phyloP scores from a whole-genome alignment of 129 eudicot genomes.

The Arctium lappa region DNA sequence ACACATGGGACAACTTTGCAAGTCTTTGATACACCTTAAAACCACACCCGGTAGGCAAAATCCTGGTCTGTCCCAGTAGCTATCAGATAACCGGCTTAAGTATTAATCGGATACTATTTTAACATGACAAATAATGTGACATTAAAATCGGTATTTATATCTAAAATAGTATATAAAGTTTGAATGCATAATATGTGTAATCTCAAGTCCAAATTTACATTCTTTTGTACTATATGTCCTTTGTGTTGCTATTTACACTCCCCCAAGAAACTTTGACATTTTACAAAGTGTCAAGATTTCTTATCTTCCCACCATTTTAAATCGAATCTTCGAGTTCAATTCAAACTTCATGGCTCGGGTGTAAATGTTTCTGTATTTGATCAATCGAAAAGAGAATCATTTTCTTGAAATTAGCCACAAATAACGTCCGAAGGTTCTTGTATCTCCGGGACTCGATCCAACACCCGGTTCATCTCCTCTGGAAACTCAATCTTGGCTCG shows the following conservation, averaged over 20 bases:
- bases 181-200: not conserved
- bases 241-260: conserved; percentile 5
- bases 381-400: not conserved
- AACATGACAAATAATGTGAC: not conserved
- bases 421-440: conserved; percentile 34
- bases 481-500: conserved; percentile 77
- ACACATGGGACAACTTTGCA: too few relatives aligned
- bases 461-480: conserved; percentile 56
- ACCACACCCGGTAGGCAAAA: too few relatives aligned
- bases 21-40: too few relatives aligned
- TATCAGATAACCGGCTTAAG: not conserved
- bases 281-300: not conserved
- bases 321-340: not conserved
- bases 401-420: conserved; percentile 38
- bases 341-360: not conserved
- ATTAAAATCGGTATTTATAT: not conserved
- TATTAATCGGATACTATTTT: not conserved
- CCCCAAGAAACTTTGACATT: not conserved
- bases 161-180: not conserved
- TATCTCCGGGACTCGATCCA: conserved; percentile 67
- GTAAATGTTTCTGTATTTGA: conserved; percentile 15
- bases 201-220: not conserved
- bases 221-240: not conserved
- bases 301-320: not conserved
- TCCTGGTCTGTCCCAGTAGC: too few relatives aligned